A percentile compares a stretch with the other conserved stretches of the same genome.
These are phyloP conservation scores for Aphelidium insulamus DNA, from an alignment of 371 early-diverging fungal genomes.

Conservation along the genomic window DNA sequence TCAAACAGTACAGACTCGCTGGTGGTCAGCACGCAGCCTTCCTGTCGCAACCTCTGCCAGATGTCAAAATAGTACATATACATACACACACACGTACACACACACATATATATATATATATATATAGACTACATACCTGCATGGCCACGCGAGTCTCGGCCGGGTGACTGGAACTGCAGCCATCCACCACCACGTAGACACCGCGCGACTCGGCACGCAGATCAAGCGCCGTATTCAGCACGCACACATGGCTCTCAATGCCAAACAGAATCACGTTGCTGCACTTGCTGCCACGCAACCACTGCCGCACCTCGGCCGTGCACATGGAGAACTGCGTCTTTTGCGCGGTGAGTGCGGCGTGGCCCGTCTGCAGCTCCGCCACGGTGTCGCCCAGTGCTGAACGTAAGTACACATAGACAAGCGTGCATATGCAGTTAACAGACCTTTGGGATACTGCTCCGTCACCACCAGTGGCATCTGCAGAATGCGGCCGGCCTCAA, in stretches of 20 bases:
- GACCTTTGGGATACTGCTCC: conserved; percentile 67
- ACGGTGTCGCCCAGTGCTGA: conserved; percentile 56
- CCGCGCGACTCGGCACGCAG: conserved; percentile 43
- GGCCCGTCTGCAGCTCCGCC: conserved; percentile 41
- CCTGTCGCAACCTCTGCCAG: conserved; percentile 33
- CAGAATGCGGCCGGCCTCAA: conserved; percentile 37
- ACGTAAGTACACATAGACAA: too few species aligned
- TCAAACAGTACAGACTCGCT: conserved; percentile 85
- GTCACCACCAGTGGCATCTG: conserved; percentile 69
- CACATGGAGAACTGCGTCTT: conserved; percentile 88
- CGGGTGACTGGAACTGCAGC: conserved; percentile 63
- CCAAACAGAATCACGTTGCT: conserved; percentile 69
- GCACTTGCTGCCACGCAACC: conserved; percentile 25
- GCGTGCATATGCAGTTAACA: too few species aligned
- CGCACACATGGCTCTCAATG: conserved; percentile 87
- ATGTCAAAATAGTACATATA: neutral
- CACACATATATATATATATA: neutral
- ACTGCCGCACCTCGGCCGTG: conserved; percentile 31
- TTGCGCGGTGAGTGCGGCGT: conserved; percentile 21
- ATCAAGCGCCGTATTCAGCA: conserved; percentile 77
- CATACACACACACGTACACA: neutral
- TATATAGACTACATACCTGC: conserved; percentile 19
- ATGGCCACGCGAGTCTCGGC: conserved; percentile 69
- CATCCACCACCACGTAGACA: conserved; percentile 74
- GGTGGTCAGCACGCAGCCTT: conserved; percentile 56